Base-by-base conservation (phyloP, 2,329 filamentous ascomycete species). In the Lizonia empirigonia region DNA sequence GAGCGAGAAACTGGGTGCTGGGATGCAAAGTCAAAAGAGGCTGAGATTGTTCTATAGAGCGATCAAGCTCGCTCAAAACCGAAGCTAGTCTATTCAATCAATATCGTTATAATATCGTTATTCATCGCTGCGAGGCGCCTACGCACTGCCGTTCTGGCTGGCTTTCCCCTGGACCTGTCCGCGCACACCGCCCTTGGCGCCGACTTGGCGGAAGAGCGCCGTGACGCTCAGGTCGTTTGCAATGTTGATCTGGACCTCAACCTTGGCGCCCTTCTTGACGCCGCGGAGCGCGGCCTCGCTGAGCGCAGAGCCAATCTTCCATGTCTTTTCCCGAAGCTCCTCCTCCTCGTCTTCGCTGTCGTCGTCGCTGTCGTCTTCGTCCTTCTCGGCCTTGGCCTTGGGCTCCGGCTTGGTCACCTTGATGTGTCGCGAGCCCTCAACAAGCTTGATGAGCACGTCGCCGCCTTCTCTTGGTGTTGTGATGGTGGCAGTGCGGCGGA, bases 241-340 rank as follows among this genome's bases (percentile, higher is more conserved):
- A 59, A 97, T 88, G 74, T 93, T 96, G 68, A 97, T 84, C 72
- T 91, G 95, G 46, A 97, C 86, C 81, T 99, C 94, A 60, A 99
- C 85, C 81, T 96, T 96, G 67, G 85, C 84, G 52, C 85, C 88
- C 78, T 93, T 91, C 85, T 93, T 93, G 63, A 95, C 84, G 53
- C 82, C 90, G 74, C 84, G 88, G 72, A 99, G 78, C 24, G 88
- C 89, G 9, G 90, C 88, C 80, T 99, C 94, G 54, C 91, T 92
- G 53, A 99, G 84, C 23, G 87, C 80, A 58, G 82, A 85, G 63
- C 90, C 89, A 38, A 91, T 83, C 82, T 96, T 96, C 91, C 91
- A 97, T 53, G 94, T 80, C 82, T 94, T 91, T 77, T 96, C 89
- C 59, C 92, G 83, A 68, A 86, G 82, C 78, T 97, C 92, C 75